These are phyloP conservation scores for Pholiota conissans DNA, from an alignment of 768 basidiomycete species.

Conservation along the genomic window DNA sequence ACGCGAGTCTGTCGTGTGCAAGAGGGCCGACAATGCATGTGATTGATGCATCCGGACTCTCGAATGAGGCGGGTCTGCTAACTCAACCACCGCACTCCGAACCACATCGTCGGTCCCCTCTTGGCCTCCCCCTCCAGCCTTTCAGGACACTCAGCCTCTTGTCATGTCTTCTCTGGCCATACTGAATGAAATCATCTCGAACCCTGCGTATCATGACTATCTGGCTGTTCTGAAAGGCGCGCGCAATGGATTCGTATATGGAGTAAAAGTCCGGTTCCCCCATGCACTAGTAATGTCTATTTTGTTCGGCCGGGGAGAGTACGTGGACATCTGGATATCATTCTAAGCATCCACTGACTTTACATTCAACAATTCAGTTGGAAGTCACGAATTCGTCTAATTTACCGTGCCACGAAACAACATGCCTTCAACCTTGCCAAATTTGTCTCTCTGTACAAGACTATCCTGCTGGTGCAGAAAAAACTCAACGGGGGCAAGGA, in stretches of 20 bases:
- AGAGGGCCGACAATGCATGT: constrained; percentile 11
- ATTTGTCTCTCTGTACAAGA: constrained; percentile 94
- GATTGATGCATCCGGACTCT: constrained; percentile 13
- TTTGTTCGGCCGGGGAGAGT: constrained; percentile 91
- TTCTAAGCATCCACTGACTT: constrained; percentile 11
- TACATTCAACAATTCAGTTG: constrained; percentile 51
- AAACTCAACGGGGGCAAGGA: constrained; percentile 82
- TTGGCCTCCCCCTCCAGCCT: constrained; percentile 5
- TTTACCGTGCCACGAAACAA: constrained; percentile 84
- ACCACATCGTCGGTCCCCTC: constrained; percentile 8
- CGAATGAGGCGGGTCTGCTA: not conserved
- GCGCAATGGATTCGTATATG: constrained; percentile 87
- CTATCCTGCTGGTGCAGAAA: constrained; percentile 78
- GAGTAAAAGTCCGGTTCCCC: constrained; percentile 89
- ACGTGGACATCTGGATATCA: constrained; percentile 32
- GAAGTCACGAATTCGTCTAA: constrained; percentile 61
- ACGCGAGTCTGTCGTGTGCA: too few relatives aligned
- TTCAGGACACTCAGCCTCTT: constrained; percentile 4
- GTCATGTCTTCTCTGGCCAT: constrained; percentile 30
- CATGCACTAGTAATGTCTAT: constrained; percentile 97
- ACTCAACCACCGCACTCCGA: constrained; percentile 10
- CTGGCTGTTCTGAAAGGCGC: constrained; percentile 94
- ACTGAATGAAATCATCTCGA: constrained; percentile 48
- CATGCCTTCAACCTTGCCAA: constrained; percentile 92
- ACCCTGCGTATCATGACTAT: constrained; percentile 86